A percentile compares a stretch with the other conserved stretches of the same genome.
Evolutionary conservation across 2,329 filamentous ascomycete species (phyloP).

Genomic region (Annulohypoxylon truncatum): DNA sequence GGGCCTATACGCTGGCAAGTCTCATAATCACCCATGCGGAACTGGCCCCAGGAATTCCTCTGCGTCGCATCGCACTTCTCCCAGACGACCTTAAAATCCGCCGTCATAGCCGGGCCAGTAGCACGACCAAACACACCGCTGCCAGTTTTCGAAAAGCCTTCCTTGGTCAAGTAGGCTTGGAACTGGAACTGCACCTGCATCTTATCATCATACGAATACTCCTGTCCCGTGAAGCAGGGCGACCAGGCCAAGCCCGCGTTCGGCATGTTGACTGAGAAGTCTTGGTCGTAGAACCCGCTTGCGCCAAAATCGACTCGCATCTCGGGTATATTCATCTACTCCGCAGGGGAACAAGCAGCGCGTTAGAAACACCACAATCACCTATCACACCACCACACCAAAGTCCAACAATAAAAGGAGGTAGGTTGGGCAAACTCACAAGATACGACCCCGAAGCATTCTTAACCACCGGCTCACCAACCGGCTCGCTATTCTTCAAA

Average conservation of each 20-base stretch:
- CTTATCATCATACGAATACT: constrained; percentile 36
- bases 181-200: constrained; percentile 40
- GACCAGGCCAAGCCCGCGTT: constrained; percentile 31
- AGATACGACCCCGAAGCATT: constrained; percentile 37
- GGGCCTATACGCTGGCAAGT: constrained; percentile 26
- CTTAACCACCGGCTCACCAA: constrained; percentile 26
- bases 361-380: neutral
- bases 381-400: too few relatives aligned
- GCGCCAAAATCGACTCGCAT: constrained; percentile 25
- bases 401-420: neutral
- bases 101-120: constrained; percentile 27
- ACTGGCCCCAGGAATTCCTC: constrained; percentile 35
- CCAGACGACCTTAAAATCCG: constrained; percentile 33
- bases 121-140: constrained; percentile 33
- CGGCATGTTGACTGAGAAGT: constrained; percentile 32
- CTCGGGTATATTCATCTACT: constrained; percentile 31
- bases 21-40: constrained; percentile 36
- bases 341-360: neutral
- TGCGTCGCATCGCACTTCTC: constrained; percentile 30
- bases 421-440: constrained; percentile 5
- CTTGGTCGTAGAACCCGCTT: constrained; percentile 27
- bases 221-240: constrained; percentile 35
- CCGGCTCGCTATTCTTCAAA: constrained; percentile 24
- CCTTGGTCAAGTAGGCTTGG: constrained; percentile 36
- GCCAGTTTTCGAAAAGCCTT: constrained; percentile 29